Percentiles rank a stretch among this genome's conserved stretches.
Conservation (phyloP, 805 yeast species). For the Metschnikowia continentalis region DNA sequence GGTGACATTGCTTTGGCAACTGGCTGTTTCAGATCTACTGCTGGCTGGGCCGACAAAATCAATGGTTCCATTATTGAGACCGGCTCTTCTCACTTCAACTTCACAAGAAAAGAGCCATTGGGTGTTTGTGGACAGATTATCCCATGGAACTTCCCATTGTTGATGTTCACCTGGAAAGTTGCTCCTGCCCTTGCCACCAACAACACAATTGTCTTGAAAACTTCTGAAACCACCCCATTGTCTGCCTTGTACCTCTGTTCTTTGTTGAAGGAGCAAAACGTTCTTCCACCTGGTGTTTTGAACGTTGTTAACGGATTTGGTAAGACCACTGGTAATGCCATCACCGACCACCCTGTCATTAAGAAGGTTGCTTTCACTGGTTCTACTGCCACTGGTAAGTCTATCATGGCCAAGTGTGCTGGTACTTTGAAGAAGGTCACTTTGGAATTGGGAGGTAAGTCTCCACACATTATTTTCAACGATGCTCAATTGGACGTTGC, state of each 20-base stretch:
- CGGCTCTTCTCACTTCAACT: slow-evolving; percentile 67
- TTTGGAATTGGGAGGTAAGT: slow-evolving; percentile 94
- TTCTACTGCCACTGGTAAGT: slow-evolving; percentile 85
- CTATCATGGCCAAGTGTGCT: slow-evolving; percentile 78
- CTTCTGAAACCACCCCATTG: slow-evolving; percentile 90
- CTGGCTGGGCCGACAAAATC: slow-evolving; percentile 89
- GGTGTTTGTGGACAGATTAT: slow-evolving; percentile 96
- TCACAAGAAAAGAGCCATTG: slow-evolving; percentile 82
- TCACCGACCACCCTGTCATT: slow-evolving; percentile 72
- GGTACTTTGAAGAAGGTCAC: slow-evolving; percentile 81
- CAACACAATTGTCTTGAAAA: slow-evolving; percentile 80
- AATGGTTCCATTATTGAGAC: slow-evolving; percentile 74
- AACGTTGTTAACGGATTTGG: slow-evolving; percentile 88
- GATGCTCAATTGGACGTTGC: slow-evolving; percentile 81
- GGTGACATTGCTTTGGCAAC: slow-evolving; percentile 74
- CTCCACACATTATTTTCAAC: slow-evolving; percentile 83
- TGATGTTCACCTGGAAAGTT: slow-evolving; percentile 92
- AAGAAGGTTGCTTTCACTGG: slow-evolving; percentile 95
- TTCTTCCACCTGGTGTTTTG: slow-evolving; percentile 81
- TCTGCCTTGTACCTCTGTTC: slow-evolving; percentile 75
- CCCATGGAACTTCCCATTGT: slow-evolving; percentile 95
- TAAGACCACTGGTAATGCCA: slow-evolving; percentile 75
- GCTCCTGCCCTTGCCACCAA: slow-evolving; percentile 93
- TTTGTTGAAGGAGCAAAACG: slow-evolving; percentile 73
- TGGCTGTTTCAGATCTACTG: slow-evolving; percentile 73